A percentile compares a stretch with the other conserved stretches of the same genome.
Conservation (phyloP, 805 yeast species). For the Candida caryicola region DNA sequence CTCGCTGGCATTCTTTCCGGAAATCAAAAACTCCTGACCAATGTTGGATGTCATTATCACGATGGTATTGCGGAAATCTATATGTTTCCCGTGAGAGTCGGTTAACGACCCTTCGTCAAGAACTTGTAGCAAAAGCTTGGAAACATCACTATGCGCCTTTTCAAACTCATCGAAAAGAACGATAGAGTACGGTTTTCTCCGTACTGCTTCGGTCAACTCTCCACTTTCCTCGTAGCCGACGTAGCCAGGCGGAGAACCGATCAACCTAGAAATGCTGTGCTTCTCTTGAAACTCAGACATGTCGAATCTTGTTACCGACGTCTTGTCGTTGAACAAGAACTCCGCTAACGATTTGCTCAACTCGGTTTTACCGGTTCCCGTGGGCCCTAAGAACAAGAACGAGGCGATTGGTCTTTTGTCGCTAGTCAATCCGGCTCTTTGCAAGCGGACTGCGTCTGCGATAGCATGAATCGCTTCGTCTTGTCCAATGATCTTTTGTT, state of each 20-base stretch:
- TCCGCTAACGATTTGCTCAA: slow-evolving; percentile 89
- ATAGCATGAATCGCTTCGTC: slow-evolving; percentile 90
- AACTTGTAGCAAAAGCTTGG: slow-evolving; percentile 85
- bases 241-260: slow-evolving; percentile 98
- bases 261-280: slow-evolving; percentile 83
- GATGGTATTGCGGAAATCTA: slow-evolving; percentile 91
- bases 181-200: slow-evolving; percentile 92
- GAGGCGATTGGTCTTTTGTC: slow-evolving; percentile 95
- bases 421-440: slow-evolving; percentile 93
- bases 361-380: slow-evolving; percentile 98
- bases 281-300: slow-evolving; percentile 98
- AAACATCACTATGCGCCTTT: slow-evolving; percentile 94
- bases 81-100: slow-evolving; percentile 91
- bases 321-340: slow-evolving; percentile 85
- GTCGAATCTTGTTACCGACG: slow-evolving; percentile 85
- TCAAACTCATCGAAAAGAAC: slow-evolving; percentile 94
- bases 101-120: slow-evolving; percentile 93
- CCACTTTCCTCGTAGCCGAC: slow-evolving; percentile 96
- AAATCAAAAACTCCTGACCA: slow-evolving; percentile 84
- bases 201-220: slow-evolving; percentile 92
- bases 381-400: slow-evolving; percentile 95
- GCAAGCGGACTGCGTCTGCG: slow-evolving; percentile 91
- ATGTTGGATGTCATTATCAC: slow-evolving; percentile 96
- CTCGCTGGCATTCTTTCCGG: slow-evolving; percentile 58
- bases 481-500: slow-evolving; percentile 85